Evolutionary conservation across 1,284 basidiomycete species (phyloP).

Genomic region (Austroboletus novae-zelandiae): DNA sequence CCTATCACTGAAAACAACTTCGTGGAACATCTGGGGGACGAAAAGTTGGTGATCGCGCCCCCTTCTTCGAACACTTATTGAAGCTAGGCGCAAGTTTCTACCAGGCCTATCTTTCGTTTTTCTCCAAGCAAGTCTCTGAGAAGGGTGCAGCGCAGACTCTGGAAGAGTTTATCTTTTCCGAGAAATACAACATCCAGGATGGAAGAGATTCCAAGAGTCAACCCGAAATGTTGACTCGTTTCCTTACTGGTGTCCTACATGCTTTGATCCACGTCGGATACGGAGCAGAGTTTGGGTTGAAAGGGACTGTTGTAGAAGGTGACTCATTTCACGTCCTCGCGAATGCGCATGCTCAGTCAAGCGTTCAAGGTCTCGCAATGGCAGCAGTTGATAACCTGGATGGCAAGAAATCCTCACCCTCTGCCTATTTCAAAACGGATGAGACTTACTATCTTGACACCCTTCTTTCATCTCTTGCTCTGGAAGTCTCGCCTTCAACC

Average conservation of each 20-base stretch:
- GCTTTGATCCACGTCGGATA: slow-evolving; percentile 31
- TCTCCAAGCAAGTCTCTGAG: slow-evolving; percentile 43
- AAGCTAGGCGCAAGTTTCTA: slow-evolving; percentile 45
- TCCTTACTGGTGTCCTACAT: slow-evolving; percentile 27
- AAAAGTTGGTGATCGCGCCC: slow-evolving; percentile 28
- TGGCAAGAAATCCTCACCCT: slow-evolving; percentile 22
- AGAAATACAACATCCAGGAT: slow-evolving; percentile 44
- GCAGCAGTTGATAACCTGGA: slow-evolving; percentile 13
- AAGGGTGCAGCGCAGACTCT: slow-evolving; percentile 43
- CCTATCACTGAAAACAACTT: slow-evolving; percentile 42
- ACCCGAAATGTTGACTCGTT: slow-evolving; percentile 25
- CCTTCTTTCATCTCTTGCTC: slow-evolving; percentile 7
- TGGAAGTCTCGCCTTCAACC: slow-evolving; percentile 6
- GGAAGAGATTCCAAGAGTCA: slow-evolving; percentile 16
- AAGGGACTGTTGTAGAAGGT: slow-evolving; percentile 33
- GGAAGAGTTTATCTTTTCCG: slow-evolving; percentile 59
- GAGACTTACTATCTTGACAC: neutral
- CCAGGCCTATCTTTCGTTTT: slow-evolving; percentile 56
- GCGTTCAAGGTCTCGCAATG: slow-evolving; percentile 26
- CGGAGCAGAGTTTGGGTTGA: slow-evolving; percentile 32
- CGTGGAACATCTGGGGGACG: slow-evolving; percentile 41
- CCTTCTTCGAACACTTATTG: neutral
- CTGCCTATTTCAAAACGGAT: slow-evolving; percentile 6
- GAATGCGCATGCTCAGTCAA: neutral
- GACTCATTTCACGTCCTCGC: neutral